phyloP scores from a whole-genome alignment of 257 asterid species.

The Penstemon newberryi region DNA sequence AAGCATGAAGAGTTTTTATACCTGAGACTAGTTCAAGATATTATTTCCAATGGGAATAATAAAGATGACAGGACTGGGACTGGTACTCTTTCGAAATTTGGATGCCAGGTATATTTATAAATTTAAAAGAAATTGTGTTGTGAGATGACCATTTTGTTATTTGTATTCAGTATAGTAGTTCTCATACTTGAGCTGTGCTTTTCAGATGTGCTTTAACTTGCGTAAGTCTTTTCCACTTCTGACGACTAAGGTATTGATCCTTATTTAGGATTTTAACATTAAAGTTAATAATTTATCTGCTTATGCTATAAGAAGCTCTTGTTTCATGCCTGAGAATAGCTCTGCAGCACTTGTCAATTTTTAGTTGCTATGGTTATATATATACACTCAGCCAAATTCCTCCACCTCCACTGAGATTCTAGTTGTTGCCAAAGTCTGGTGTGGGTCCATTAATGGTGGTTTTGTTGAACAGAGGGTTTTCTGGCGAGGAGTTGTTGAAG shows the following conservation, averaged over 20 bases:
- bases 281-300: not conserved
- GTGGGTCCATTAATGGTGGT: not conserved
- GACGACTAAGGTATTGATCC: constrained; percentile 71
- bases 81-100: constrained; percentile 90
- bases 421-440: not conserved
- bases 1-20: constrained; percentile 87
- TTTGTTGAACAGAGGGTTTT: constrained; percentile 62
- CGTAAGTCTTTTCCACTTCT: constrained; percentile 92
- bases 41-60: constrained; percentile 63
- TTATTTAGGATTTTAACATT: constrained; percentile 4
- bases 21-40: constrained; percentile 79
- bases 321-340: not conserved
- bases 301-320: not conserved
- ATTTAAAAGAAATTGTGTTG: not conserved
- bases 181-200: constrained; percentile 26
- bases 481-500: constrained; percentile 98
- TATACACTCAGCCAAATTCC: not conserved
- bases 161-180: constrained; percentile 12
- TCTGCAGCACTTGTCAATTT: not conserved
- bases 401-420: constrained; percentile 1
- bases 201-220: constrained; percentile 87
- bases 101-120: constrained; percentile 71
- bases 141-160: constrained; percentile 8
- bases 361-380: not conserved
- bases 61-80: constrained; percentile 94